Evolutionary conservation across 108 stramenopile genomes (phyloP).

Genomic region (Nitzschia inconspicua): DNA sequence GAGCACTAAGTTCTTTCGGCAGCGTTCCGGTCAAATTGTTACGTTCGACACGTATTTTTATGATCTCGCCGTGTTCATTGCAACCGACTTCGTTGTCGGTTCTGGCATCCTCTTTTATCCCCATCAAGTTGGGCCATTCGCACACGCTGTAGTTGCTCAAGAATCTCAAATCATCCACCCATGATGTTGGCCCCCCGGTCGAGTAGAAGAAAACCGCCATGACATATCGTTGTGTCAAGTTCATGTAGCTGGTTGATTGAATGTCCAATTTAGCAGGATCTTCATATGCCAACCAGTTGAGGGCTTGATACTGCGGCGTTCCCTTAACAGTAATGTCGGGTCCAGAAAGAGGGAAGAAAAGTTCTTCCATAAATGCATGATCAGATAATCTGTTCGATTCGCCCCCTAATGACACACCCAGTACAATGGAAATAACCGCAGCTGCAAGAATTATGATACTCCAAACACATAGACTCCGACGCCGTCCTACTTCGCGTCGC

Average conservation of each 20-base stretch:
- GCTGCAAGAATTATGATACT: too few relatives aligned
- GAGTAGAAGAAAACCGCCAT: background rate
- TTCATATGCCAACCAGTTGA: background rate
- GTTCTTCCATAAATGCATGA: too few relatives aligned
- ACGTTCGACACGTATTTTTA: too few relatives aligned
- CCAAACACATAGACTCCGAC: too few relatives aligned
- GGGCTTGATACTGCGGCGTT: background rate
- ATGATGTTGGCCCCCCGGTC: background rate
- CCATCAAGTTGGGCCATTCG: background rate
- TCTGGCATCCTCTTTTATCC: too few relatives aligned
- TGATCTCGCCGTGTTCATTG: too few relatives aligned
- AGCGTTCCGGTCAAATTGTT: slow-evolving; percentile 17
- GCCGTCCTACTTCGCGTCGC: too few relatives aligned
- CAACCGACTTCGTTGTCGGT: too few relatives aligned
- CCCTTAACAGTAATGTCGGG: slow-evolving; percentile 38
- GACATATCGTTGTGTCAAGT: background rate
- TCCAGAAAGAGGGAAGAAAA: too few relatives aligned
- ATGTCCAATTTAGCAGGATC: background rate
- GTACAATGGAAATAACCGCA: too few relatives aligned
- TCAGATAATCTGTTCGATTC: too few relatives aligned
- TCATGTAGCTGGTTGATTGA: background rate
- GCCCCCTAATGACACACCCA: too few relatives aligned
- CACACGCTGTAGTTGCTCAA: background rate
- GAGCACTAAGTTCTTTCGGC: slow-evolving; percentile 22
- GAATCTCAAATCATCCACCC: background rate